Evolutionary conservation across 2,329 filamentous ascomycete species (phyloP).

Genomic region (Meredithiella fracta): DNA sequence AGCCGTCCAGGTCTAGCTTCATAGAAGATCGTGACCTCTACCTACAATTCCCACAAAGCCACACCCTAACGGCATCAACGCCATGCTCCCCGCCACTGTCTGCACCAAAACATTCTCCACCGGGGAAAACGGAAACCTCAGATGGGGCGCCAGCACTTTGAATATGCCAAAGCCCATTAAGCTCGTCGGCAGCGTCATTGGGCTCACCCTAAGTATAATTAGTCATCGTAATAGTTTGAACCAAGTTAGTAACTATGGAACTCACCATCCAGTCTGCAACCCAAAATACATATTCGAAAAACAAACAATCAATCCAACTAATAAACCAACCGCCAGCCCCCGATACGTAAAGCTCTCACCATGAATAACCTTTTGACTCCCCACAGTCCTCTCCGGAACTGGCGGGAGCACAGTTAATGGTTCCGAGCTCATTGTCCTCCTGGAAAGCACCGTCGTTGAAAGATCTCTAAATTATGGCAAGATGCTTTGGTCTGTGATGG

Average conservation of each 20-base stretch:
- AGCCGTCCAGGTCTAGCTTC: not conserved
- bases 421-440: no score
- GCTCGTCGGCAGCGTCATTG: constrained; percentile 94
- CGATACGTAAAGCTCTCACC: constrained; percentile 69
- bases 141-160: constrained; percentile 54
- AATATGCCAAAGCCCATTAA: constrained; percentile 92
- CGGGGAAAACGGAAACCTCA: constrained; percentile 72
- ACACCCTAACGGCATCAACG: constrained; percentile 89
- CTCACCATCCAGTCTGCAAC: constrained; percentile 55
- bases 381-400: not conserved
- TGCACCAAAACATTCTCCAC: constrained; percentile 96
- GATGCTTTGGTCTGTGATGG: no score
- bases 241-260: not conserved
- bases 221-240: not conserved
- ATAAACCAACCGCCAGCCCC: constrained; percentile 60
- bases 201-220: constrained; percentile 31
- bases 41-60: constrained; percentile 77
- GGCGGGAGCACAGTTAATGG: not conserved
- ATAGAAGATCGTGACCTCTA: constrained; percentile 12
- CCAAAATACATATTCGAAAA: constrained; percentile 99
- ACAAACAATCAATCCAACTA: constrained; percentile 78
- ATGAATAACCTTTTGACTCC: constrained; percentile 15
- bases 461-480: no score
- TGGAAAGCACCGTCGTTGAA: no score
- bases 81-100: constrained; percentile 86